phyloP scores from a whole-genome alignment of 2,329 filamentous ascomycete genomes.

The Elsinoe australis region DNA sequence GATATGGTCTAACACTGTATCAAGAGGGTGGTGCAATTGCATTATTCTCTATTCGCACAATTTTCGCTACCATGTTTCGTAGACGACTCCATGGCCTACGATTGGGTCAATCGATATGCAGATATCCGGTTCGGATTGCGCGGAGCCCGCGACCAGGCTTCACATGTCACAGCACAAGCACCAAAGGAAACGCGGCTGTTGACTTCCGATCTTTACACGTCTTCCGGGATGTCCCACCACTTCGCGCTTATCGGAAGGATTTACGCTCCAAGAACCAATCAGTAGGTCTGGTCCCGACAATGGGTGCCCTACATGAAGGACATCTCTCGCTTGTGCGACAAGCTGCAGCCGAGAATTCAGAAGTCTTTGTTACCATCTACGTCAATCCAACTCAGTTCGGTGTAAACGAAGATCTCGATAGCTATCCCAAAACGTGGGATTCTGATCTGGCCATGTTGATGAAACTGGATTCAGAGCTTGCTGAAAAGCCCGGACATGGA shows the following conservation, averaged over 20 bases:
- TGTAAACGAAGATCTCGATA: conserved; percentile 73
- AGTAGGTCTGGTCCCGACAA: conserved; percentile 87
- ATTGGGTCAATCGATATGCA: too few species aligned
- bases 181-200: neutral
- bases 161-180: neutral
- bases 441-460: conserved; percentile 62
- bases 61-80: too few species aligned
- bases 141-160: neutral
- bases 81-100: too few species aligned
- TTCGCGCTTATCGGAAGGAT: conserved; percentile 62
- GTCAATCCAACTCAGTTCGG: conserved; percentile 98
- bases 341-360: conserved; percentile 74
- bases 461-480: conserved; percentile 63
- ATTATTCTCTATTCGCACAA: too few species aligned
- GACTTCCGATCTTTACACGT: conserved; percentile 50
- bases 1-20: too few species aligned
- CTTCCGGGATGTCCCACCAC: conserved; percentile 64
- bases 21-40: too few species aligned
- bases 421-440: conserved; percentile 87
- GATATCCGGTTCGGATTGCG: too few species aligned
- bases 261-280: conserved; percentile 60
- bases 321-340: conserved; percentile 79
- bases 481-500: conserved; percentile 42
- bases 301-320: conserved; percentile 92
- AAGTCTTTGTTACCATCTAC: conserved; percentile 86